Conservation (phyloP, 2,329 filamentous ascomycete genomes). For the Aspergillus viridinutans region DNA sequence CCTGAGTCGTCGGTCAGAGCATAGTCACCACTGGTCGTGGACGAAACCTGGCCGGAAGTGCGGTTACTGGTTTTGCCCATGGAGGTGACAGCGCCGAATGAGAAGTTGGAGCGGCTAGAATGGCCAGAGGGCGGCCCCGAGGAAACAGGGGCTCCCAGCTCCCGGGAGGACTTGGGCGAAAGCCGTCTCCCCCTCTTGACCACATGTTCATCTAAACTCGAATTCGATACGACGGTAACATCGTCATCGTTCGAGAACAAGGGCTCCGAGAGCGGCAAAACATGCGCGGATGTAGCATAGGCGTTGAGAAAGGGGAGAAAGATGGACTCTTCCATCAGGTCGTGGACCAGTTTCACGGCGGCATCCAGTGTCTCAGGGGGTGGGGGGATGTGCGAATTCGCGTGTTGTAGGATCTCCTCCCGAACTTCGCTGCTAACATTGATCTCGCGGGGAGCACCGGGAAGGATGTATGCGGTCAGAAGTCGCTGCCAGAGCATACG, state of each 20-base stretch:
- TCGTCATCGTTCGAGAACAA: slow-evolving; percentile 36
- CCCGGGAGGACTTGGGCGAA: slow-evolving; percentile 32
- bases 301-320: slow-evolving; percentile 85
- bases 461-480: slow-evolving; percentile 83
- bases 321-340: slow-evolving; percentile 96
- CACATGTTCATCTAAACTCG: slow-evolving; percentile 28
- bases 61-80: slow-evolving; percentile 33
- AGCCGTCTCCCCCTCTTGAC: slow-evolving; percentile 25
- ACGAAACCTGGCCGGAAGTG: slow-evolving; percentile 29
- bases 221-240: slow-evolving; percentile 28
- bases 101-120: slow-evolving; percentile 27
- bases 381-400: slow-evolving; percentile 57
- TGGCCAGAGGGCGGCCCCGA: slow-evolving; percentile 21
- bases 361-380: slow-evolving; percentile 74
- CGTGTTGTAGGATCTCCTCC: slow-evolving; percentile 68
- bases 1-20: slow-evolving; percentile 46
- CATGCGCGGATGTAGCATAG: slow-evolving; percentile 46
- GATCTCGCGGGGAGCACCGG: slow-evolving; percentile 79
- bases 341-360: slow-evolving; percentile 83
- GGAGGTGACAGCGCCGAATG: slow-evolving; percentile 28
- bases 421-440: slow-evolving; percentile 85
- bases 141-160: slow-evolving; percentile 25
- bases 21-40: slow-evolving; percentile 36
- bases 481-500: slow-evolving; percentile 82
- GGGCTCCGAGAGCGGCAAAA: slow-evolving; percentile 44